Conservation (phyloP, 1,284 basidiomycete species). For the Wolfiporia cocos region DNA sequence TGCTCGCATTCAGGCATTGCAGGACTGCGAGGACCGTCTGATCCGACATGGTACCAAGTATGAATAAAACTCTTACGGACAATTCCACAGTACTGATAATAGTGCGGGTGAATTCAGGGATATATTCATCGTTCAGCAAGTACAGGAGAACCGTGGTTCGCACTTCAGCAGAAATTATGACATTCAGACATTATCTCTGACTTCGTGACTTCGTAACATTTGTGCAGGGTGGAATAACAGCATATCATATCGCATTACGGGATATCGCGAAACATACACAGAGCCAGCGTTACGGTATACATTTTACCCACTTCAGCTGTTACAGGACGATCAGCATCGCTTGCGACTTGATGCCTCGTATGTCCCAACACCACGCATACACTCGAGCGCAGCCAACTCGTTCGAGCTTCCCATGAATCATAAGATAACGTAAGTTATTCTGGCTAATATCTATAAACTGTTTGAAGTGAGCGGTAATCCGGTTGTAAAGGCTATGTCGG, state of each 20-base stretch:
- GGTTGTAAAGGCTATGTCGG: too few species aligned
- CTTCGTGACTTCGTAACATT: too few species aligned
- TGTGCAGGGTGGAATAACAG: too few species aligned
- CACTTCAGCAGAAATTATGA: too few species aligned
- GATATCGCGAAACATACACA: constrained; percentile 12
- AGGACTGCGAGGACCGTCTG: not conserved
- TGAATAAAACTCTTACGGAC: not conserved
- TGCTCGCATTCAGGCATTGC: not conserved
- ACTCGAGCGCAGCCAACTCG: constrained; percentile 7
- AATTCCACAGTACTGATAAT: too few species aligned
- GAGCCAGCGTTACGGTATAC: constrained; percentile 27
- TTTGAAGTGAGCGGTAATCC: too few species aligned
- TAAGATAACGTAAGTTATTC: constrained; percentile 29
- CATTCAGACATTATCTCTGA: too few species aligned
- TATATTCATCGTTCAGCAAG: too few species aligned
- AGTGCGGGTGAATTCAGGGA: too few species aligned
- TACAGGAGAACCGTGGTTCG: too few species aligned
- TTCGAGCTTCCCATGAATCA: constrained; percentile 32
- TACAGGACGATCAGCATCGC: constrained; percentile 34
- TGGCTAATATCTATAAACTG: too few species aligned
- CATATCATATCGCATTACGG: not conserved
- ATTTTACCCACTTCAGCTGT: constrained; percentile 33
- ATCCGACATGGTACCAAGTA: not conserved
- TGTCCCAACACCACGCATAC: constrained; percentile 31
- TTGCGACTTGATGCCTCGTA: constrained; percentile 31